phyloP scores from a whole-genome alignment of 1,284 basidiomycete species.

The Xanthoconium separans region DNA sequence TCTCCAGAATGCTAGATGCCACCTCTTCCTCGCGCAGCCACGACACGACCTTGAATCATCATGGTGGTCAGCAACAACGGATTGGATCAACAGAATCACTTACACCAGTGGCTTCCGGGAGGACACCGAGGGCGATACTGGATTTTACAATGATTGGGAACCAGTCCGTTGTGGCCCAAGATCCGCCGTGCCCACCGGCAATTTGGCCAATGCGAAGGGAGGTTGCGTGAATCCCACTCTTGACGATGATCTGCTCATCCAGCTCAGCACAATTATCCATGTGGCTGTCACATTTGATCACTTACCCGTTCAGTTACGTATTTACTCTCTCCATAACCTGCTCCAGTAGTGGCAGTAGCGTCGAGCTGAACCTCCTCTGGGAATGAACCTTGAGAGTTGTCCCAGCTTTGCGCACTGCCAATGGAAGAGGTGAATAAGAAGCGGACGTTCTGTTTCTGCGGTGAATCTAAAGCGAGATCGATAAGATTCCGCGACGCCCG shows the following conservation, averaged over 20 bases:
- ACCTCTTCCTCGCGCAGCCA: slow-evolving; percentile 25
- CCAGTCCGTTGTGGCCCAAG: slow-evolving; percentile 33
- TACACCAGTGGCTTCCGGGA: slow-evolving; percentile 32
- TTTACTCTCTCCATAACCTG: slow-evolving; percentile 37
- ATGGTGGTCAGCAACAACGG: background rate
- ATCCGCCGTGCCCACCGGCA: slow-evolving; percentile 25
- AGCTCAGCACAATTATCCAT: background rate
- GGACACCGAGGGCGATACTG: slow-evolving; percentile 24
- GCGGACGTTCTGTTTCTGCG: slow-evolving; percentile 16
- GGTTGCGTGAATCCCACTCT: slow-evolving; percentile 21
- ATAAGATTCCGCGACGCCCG: slow-evolving; percentile 24
- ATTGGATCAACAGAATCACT: slow-evolving; percentile 1
- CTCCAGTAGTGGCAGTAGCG: slow-evolving; percentile 21
- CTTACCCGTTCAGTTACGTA: slow-evolving; percentile 37
- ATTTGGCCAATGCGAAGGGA: slow-evolving; percentile 35
- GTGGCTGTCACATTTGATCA: no score
- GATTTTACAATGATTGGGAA: slow-evolving; percentile 33
- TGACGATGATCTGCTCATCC: slow-evolving; percentile 20
- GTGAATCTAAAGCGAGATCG: slow-evolving; percentile 15
- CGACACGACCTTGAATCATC: slow-evolving; percentile 16
- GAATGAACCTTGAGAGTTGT: slow-evolving; percentile 31
- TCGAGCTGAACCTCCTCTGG: slow-evolving; percentile 33
- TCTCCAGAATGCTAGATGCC: slow-evolving; percentile 19
- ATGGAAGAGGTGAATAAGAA: slow-evolving; percentile 38
- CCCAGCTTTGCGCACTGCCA: slow-evolving; percentile 35